Evolutionary conservation across 1,284 basidiomycete genomes (phyloP), one percentile per base, ranked within the genome.

Genomic region (Pisolithus thermaeus): DNA sequence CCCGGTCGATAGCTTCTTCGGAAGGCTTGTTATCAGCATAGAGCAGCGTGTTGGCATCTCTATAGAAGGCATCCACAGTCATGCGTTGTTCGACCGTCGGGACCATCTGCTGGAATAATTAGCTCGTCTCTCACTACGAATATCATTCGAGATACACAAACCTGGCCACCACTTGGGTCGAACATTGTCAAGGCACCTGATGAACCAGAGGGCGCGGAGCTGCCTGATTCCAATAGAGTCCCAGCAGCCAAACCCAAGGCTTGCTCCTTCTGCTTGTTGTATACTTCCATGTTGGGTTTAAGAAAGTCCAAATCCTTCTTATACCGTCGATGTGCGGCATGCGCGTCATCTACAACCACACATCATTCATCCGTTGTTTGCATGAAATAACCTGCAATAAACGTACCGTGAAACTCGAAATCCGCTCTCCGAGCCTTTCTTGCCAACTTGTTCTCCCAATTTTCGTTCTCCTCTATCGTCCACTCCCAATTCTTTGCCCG

Each of bases 1-100:
- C 88, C 22, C 91, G 75, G 69, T 99, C 97, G 56, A 99, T 89
- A 4, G 93, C 94, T 43, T 96, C 94, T 61, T 99, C 95, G 32
- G 78, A 83, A 1, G 96, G 97, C 63, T 92, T 94, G 73, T 84
- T 93, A 66, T 97, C 92, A 1, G 92, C 96, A 64, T 97, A 98
- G 14, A 92, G 77, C 41, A 97, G 74, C 11, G 86, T 90, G 59
- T 96, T 94, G 27, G 91, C 89, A 59, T 94, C 92, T 52, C 93
- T 81, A 68, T 97, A 97, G 40, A 96, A 73, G 57, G 81, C 83
- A 57, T 94, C 91, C 7, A 81, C 78, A 7, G 87, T 84, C 27
- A 91, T 69, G 49, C 77, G 78, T 59, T 87, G 78, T 46, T 80
- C 75, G 36, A 71, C 77, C 32, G 80, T 75, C 2, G 79, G 76